phyloP scores from a whole-genome alignment of 129 eudicot species.

The Artemisia tridentata region DNA sequence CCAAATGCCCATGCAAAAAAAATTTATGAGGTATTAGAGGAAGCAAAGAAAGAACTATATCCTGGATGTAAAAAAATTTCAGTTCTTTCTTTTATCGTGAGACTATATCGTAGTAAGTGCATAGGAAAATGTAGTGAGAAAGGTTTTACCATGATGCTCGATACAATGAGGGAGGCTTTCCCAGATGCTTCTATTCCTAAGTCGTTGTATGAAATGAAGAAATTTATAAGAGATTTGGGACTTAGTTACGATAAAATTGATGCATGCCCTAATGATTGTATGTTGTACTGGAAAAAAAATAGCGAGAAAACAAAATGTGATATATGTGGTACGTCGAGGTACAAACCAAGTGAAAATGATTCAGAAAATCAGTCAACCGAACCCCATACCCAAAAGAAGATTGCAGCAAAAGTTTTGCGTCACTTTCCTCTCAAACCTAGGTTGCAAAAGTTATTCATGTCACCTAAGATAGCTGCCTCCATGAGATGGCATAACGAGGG shows the following conservation, averaged over 20 bases:
- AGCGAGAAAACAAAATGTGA: background rate
- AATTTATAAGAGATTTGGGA: background rate
- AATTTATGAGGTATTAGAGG: no score
- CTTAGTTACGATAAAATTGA: constrained; percentile 7
- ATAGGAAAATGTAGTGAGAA: no score
- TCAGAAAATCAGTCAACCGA: background rate
- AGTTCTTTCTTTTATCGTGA: no score
- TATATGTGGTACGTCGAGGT: background rate
- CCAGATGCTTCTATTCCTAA: background rate
- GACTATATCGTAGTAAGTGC: no score
- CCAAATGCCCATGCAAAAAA: no score
- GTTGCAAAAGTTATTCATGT: constrained; percentile 1
- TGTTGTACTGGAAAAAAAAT: background rate
- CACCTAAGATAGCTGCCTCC: background rate
- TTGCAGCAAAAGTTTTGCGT: background rate
- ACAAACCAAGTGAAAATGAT: background rate
- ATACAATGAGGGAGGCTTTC: background rate
- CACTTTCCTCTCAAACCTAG: background rate
- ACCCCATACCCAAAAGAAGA: background rate
- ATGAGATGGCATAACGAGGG: constrained; percentile 4
- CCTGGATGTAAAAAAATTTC: no score
- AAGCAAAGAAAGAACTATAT: no score
- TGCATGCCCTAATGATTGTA: background rate
- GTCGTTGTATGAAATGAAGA: background rate
- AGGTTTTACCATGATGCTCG: no score